phyloP scores from a whole-genome alignment of 495 filamentous ascomycete genomes.

The Cercophora newfieldiana region DNA sequence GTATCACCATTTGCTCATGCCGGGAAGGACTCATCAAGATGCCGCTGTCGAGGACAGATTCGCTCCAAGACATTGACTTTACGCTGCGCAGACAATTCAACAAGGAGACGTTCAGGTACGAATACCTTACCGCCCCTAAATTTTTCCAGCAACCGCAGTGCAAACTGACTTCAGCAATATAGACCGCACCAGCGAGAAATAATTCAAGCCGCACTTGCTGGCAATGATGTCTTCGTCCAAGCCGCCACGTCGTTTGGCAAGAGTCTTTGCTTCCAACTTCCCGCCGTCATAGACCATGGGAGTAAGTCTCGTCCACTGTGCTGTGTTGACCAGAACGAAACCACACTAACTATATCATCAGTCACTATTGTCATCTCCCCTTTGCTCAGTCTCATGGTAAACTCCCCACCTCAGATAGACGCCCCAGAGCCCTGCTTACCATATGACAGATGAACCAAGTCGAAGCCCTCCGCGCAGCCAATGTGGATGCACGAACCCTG shows the following conservation, averaged over 20 bases:
- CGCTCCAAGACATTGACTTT: conserved; percentile 74
- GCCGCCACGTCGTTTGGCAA: conserved; percentile 97
- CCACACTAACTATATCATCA: conserved; percentile 27
- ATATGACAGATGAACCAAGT: conserved; percentile 82
- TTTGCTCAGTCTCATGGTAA: conserved; percentile 85
- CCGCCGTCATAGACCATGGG: conserved; percentile 82
- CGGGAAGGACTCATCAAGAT: conserved; percentile 26
- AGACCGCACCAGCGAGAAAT: conserved; percentile 88
- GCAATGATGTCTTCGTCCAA: conserved; percentile 91
- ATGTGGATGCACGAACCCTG: conserved; percentile 78
- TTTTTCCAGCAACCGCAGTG: too few species aligned
- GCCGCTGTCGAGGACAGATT: conserved; percentile 45
- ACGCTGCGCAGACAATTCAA: conserved; percentile 80
- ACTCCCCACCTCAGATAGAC: conserved; percentile 19
- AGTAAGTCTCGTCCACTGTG: conserved; percentile 49
- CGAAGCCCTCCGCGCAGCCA: conserved; percentile 68
- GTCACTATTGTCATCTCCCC: conserved; percentile 92
- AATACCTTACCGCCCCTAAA: too few species aligned
- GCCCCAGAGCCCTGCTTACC: not conserved
- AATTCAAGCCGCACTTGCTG: conserved; percentile 74
- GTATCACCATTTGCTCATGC: not conserved
- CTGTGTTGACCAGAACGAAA: not conserved
- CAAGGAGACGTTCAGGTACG: conserved; percentile 73
- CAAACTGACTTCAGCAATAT: not conserved
- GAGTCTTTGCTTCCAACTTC: conserved; percentile 90